Conservation (phyloP, 306 rosid genomes). For the Glycine soja region DNA sequence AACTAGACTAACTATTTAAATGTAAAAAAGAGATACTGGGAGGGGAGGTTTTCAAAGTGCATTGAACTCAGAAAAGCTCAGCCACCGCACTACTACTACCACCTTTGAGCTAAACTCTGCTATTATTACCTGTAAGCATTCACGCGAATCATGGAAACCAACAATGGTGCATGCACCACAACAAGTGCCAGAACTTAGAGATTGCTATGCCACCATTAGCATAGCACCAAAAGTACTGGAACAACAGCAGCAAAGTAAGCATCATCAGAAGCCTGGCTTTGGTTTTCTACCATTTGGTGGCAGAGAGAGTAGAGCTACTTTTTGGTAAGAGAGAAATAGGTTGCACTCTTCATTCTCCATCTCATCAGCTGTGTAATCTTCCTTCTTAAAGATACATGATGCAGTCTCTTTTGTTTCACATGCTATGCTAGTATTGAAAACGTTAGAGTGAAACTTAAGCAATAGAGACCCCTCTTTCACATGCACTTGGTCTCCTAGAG, state of each 20-base stretch:
- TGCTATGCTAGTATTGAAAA: conserved; percentile 57
- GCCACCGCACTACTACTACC: conserved; percentile 47
- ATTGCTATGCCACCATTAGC: conserved; percentile 35
- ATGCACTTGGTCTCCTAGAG: conserved; percentile 68
- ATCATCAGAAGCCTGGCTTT: conserved; percentile 33
- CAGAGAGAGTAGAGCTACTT: conserved; percentile 19
- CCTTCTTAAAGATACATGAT: conserved; percentile 52
- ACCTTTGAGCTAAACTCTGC: conserved; percentile 41
- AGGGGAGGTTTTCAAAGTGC: conserved; percentile 51
- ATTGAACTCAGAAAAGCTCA: conserved; percentile 53
- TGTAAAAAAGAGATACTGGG: not conserved
- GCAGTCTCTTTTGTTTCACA: conserved; percentile 62
- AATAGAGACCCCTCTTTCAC: conserved; percentile 61
- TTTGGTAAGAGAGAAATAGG: conserved; percentile 49
- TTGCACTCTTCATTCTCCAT: conserved; percentile 23
- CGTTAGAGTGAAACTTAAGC: conserved; percentile 77
- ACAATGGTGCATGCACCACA: conserved; percentile 41
- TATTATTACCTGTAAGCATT: conserved; percentile 44
- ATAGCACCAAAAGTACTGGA: conserved; percentile 24
- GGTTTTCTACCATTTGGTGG: no score
- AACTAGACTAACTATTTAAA: conserved; percentile 48
- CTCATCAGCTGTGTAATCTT: conserved; percentile 33
- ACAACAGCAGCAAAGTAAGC: conserved; percentile 1
- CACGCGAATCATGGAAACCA: conserved; percentile 58
- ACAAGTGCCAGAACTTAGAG: conserved; percentile 40